phyloP scores from a whole-genome alignment of 257 asterid genomes.

The Penstemon barbatus region DNA sequence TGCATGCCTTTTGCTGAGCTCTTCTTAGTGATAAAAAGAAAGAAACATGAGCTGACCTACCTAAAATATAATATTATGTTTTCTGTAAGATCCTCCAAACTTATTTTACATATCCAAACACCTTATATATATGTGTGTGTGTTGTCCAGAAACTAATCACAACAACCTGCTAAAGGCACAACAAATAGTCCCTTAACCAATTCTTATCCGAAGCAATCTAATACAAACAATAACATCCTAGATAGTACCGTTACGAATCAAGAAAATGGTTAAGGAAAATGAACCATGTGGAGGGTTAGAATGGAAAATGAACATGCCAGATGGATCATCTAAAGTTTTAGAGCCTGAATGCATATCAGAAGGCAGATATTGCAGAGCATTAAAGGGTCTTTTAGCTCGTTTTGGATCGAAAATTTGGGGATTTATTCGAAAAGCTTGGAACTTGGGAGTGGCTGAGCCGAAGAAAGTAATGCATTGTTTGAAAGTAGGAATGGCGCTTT shows the following conservation, averaged over 20 bases:
- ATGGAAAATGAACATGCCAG: constrained; percentile 60
- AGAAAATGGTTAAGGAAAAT: constrained; percentile 42
- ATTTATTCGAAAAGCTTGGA: constrained; percentile 66
- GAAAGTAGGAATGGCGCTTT: constrained; percentile 77
- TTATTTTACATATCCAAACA: constrained; percentile 26
- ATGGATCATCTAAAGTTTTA: constrained; percentile 48
- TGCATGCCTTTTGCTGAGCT: constrained; percentile 25
- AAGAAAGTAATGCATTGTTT: constrained; percentile 65
- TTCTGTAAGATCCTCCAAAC: constrained; percentile 32
- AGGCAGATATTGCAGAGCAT: constrained; percentile 18
- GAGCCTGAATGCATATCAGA: constrained; percentile 31
- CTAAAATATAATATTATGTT: constrained; percentile 26
- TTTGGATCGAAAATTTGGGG: constrained; percentile 30
- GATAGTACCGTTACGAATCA: background rate
- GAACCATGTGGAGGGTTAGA: constrained; percentile 42
- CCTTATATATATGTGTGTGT: constrained; percentile 31
- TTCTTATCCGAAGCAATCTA: background rate
- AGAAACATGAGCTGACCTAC: constrained; percentile 46
- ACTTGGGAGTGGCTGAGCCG: constrained; percentile 56
- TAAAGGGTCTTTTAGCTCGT: constrained; percentile 29
- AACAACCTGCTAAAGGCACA: constrained; percentile 31
- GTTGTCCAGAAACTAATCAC: constrained; percentile 30
- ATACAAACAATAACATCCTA: too few relatives aligned
- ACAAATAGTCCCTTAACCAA: constrained; percentile 3
- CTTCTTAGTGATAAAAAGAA: constrained; percentile 16